Conservation (phyloP, 2,329 filamentous ascomycete species). For the Penicillium expansum region DNA sequence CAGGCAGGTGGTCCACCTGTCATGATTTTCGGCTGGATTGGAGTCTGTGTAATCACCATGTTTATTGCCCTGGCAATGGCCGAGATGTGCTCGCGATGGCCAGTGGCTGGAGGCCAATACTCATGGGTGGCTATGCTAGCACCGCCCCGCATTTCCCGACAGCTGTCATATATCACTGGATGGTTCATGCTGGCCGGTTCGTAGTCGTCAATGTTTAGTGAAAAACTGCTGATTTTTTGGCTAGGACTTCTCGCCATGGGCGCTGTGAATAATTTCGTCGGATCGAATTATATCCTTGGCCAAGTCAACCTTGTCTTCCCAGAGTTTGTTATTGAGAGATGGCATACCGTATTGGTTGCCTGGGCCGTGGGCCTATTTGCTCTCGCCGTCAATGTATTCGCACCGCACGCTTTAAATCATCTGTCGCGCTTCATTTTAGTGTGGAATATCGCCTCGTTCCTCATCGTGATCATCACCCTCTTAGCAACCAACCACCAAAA, state of each 20-base stretch:
- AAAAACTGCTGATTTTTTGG: background rate
- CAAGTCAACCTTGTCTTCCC: constrained; percentile 53
- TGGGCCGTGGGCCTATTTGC: constrained; percentile 49
- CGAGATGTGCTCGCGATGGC: constrained; percentile 55
- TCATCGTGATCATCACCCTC: constrained; percentile 52
- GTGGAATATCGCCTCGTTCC: constrained; percentile 54
- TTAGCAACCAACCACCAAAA: constrained; percentile 54
- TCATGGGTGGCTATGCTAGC: constrained; percentile 55
- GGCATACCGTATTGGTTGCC: constrained; percentile 55
- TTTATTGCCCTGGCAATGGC: constrained; percentile 56
- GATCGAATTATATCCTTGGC: constrained; percentile 55
- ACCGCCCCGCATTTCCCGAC: constrained; percentile 44
- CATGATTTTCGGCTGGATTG: constrained; percentile 58
- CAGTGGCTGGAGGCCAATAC: constrained; percentile 55
- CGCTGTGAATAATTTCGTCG: constrained; percentile 53
- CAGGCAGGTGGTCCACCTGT: constrained; percentile 55
- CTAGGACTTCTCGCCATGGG: constrained; percentile 47
- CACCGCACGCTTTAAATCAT: constrained; percentile 50
- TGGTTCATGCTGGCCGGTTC: constrained; percentile 48
- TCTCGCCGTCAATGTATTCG: constrained; percentile 48
- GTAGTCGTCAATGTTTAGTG: background rate
- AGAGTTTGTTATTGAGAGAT: constrained; percentile 52
- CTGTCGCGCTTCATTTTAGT: constrained; percentile 50
- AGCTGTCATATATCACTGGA: constrained; percentile 43
- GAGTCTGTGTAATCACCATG: constrained; percentile 48